Conservation (phyloP, 441 rosid species). For the Populus hybrid region DNA sequence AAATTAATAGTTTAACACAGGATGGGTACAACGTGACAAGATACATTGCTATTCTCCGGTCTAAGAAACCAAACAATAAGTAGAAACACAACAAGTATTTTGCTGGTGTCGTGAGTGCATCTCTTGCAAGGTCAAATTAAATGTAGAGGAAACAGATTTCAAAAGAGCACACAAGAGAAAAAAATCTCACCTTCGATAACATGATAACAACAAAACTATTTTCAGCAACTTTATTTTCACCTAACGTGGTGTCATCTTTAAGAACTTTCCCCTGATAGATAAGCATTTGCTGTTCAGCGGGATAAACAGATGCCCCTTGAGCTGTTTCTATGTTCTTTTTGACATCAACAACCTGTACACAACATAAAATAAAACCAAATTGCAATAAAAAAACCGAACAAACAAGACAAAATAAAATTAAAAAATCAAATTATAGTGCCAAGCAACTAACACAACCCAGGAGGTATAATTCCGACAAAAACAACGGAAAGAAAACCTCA, state of each 20-base stretch:
- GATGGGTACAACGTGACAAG: not conserved
- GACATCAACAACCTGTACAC: slow-evolving; percentile 61
- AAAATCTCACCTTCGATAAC: slow-evolving; percentile 58
- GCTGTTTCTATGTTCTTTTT: slow-evolving; percentile 65
- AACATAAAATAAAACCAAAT: not conserved
- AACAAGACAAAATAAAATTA: not conserved
- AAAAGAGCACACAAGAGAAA: not conserved
- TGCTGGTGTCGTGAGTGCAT: not conserved
- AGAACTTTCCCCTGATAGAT: slow-evolving; percentile 86
- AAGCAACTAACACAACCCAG: too few relatives aligned
- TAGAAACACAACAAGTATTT: not conserved
- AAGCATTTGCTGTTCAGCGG: slow-evolving; percentile 75
- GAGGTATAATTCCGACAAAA: too few relatives aligned
- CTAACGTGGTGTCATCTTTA: slow-evolving; percentile 67
- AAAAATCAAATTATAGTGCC: too few relatives aligned
- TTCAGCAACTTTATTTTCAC: slow-evolving; percentile 68
- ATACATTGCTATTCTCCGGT: not conserved
- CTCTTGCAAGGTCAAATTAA: not conserved
- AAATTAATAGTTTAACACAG: not conserved
- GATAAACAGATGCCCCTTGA: slow-evolving; percentile 67
- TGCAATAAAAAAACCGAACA: not conserved
- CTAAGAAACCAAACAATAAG: not conserved
- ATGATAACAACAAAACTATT: slow-evolving; percentile 76
- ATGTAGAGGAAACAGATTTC: not conserved
- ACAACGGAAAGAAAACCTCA: too few relatives aligned